Percentiles rank a stretch among this genome's conserved stretches.
phyloP scores from a whole-genome alignment of 345 rosid species.

The Ricinus communis region DNA sequence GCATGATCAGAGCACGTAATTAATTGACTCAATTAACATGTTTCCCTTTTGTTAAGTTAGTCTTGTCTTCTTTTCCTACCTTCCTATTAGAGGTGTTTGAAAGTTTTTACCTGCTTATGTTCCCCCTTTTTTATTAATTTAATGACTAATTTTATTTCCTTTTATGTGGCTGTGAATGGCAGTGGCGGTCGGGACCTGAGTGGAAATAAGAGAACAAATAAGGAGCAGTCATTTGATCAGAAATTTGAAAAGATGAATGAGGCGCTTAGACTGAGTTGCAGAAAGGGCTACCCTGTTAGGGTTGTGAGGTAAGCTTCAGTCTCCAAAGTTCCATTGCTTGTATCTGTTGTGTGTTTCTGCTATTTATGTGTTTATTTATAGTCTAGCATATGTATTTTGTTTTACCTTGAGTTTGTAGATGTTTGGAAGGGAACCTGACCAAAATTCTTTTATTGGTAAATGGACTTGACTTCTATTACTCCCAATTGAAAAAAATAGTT shows the following conservation, averaged over 20 bases:
- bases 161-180: conserved; percentile 7
- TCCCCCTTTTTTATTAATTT: background rate
- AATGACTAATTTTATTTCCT: background rate
- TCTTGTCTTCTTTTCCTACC: background rate
- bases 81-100: background rate
- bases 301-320: conserved; percentile 58
- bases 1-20: background rate
- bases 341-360: background rate
- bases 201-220: conserved; percentile 70
- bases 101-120: background rate
- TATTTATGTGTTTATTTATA: background rate
- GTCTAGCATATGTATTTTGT: too few species aligned
- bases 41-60: too few species aligned
- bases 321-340: background rate
- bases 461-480: background rate
- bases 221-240: conserved; percentile 72
- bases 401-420: background rate
- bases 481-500: background rate
- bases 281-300: conserved; percentile 80
- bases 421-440: background rate
- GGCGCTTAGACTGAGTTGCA: conserved; percentile 72
- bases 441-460: too few species aligned
- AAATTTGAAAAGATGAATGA: conserved; percentile 50
- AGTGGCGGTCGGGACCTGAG: conserved; percentile 88
- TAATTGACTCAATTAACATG: background rate